Conservation (phyloP, 257 asterid species). For the Jaltomata sinuosa region DNA sequence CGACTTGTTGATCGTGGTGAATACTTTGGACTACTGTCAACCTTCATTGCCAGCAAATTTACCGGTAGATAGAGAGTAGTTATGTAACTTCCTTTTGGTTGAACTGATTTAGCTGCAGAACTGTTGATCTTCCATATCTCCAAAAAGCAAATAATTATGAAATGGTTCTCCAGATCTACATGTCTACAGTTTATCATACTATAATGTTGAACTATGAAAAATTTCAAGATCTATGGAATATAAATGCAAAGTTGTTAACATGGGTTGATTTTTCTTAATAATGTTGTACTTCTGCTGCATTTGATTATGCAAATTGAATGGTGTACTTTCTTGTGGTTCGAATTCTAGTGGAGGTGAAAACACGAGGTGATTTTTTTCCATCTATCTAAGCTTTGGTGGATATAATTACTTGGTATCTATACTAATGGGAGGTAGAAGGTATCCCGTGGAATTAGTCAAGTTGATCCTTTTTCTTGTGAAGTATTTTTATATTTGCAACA, state of each 20-base stretch:
- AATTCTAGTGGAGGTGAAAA: not conserved
- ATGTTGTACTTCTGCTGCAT: not conserved
- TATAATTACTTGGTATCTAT: not conserved
- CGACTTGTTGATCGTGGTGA: not conserved
- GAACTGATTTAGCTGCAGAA: not conserved
- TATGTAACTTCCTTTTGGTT: not conserved
- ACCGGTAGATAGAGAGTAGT: not conserved
- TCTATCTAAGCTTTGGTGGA: not conserved
- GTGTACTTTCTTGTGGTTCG: not conserved
- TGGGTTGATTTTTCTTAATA: not conserved
- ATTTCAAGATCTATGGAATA: not conserved
- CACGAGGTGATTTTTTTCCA: not conserved
- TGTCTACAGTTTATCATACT: not conserved
- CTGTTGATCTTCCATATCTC: not conserved
- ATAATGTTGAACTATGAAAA: not conserved
- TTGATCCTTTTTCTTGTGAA: not conserved
- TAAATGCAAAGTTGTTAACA: not conserved
- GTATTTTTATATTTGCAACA: too few relatives aligned
- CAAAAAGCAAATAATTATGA: not conserved
- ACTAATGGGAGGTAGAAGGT: not conserved
- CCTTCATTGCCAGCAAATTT: not conserved
- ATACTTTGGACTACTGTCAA: not conserved
- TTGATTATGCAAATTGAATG: not conserved
- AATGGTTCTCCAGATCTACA: not conserved
- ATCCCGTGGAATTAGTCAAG: not conserved